Evolutionary conservation across 1,284 basidiomycete species (phyloP).

Genomic region (Sanghuangporus baumii): DNA sequence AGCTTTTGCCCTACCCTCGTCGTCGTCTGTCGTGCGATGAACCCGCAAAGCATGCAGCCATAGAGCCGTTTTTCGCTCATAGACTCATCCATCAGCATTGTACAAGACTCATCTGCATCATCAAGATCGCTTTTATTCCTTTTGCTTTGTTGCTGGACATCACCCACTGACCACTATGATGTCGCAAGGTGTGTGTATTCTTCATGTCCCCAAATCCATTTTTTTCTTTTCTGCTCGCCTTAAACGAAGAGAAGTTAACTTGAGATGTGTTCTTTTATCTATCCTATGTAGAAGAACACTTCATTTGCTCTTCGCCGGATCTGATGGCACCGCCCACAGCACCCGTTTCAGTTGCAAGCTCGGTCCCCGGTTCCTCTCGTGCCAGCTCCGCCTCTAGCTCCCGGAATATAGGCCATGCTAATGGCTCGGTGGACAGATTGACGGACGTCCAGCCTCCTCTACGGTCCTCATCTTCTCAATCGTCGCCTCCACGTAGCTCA

Average conservation of each 20-base stretch:
- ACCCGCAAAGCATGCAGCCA: not conserved
- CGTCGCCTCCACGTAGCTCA: not conserved
- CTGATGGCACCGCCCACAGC: not conserved
- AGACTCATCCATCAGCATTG: not conserved
- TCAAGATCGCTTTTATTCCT: not conserved
- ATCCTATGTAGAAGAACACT: not conserved
- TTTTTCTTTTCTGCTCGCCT: not conserved
- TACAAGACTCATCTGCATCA: not conserved
- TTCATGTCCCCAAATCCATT: not conserved
- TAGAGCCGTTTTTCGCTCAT: not conserved
- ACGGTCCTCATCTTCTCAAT: slow-evolving; percentile 2
- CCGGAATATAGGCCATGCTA: not conserved
- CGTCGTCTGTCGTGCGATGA: not conserved
- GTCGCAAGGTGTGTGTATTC: slow-evolving; percentile 16
- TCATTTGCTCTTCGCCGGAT: slow-evolving; percentile 2
- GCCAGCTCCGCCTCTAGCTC: slow-evolving; percentile 7
- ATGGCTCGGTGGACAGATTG: slow-evolving; percentile 5
- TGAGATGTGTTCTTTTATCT: not conserved
- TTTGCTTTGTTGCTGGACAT: not conserved
- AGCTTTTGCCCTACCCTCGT: not conserved
- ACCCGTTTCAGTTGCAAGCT: not conserved
- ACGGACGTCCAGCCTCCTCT: not conserved
- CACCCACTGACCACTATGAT: not conserved
- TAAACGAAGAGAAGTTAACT: not conserved
- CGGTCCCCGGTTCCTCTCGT: slow-evolving; percentile 10